These are phyloP conservation scores for Zymoseptoria tritici DNA, from an alignment of 2,329 filamentous ascomycete genomes.

Conservation along the genomic window DNA sequence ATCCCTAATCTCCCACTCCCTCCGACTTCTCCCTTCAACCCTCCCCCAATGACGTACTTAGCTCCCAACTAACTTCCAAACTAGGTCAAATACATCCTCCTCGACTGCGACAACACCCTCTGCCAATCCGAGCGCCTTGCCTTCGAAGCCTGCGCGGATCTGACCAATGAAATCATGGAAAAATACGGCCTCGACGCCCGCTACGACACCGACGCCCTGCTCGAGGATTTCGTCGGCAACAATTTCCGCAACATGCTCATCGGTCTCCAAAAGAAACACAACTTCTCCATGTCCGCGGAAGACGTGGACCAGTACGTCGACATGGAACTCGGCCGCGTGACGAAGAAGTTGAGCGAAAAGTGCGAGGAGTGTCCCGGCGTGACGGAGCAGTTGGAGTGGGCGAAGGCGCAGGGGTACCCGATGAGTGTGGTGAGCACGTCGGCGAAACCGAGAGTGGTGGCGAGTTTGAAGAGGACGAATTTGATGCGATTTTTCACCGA, in stretches of 20 bases:
- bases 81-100: constrained; percentile 43
- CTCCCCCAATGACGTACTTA: neutral
- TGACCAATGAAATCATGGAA: constrained; percentile 43
- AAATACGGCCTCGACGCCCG: constrained; percentile 36
- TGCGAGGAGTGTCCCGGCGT: constrained; percentile 37
- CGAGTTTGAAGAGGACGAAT: constrained; percentile 69
- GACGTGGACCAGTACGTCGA: constrained; percentile 69
- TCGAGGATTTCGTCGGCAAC: constrained; percentile 82
- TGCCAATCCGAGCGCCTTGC: constrained; percentile 85
- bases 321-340: constrained; percentile 75
- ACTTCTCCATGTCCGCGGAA: constrained; percentile 59
- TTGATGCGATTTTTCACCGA: constrained; percentile 74
- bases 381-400: constrained; percentile 56
- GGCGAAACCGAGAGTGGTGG: constrained; percentile 68
- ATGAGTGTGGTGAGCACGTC: constrained; percentile 77
- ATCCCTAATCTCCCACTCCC: neutral
- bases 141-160: constrained; percentile 82
- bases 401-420: constrained; percentile 53
- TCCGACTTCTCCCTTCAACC: neutral
- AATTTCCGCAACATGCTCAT: constrained; percentile 91
- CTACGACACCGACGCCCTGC: constrained; percentile 72
- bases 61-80: neutral
- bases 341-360: constrained; percentile 57
- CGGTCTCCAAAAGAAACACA: constrained; percentile 66
- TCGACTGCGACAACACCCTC: constrained; percentile 75